Evolutionary conservation across 371 early-diverging fungal species (phyloP).

Genomic region (Lichtheimia hyalospora): DNA sequence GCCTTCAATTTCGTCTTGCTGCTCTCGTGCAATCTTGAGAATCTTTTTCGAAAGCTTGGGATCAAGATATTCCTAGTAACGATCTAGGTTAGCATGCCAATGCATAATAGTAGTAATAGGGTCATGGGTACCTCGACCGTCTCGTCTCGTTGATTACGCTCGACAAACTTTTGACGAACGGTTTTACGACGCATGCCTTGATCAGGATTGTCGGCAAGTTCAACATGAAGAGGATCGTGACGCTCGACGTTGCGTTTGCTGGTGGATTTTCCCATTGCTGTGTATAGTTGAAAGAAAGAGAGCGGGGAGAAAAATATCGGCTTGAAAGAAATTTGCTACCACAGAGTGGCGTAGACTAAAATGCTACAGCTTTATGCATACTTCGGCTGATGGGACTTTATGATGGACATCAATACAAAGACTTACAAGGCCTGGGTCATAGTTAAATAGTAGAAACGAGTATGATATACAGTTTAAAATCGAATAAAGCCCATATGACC

Average conservation of each 20-base stretch:
- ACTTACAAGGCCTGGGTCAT: too few relatives aligned
- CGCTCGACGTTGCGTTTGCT: slow-evolving; percentile 28
- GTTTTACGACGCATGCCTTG: slow-evolving; percentile 37
- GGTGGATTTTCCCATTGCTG: neutral
- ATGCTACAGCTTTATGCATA: too few relatives aligned
- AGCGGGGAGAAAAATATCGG: neutral
- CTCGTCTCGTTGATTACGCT: slow-evolving; percentile 58
- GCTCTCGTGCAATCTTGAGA: slow-evolving; percentile 83
- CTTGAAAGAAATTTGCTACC: too few relatives aligned
- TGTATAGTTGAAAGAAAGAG: neutral
- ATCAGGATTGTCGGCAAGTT: slow-evolving; percentile 64
- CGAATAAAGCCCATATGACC: too few relatives aligned
- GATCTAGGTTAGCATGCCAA: slow-evolving; percentile 1
- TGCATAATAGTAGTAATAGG: neutral
- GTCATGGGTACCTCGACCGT: slow-evolving; percentile 29
- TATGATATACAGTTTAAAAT: too few relatives aligned
- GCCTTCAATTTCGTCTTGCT: slow-evolving; percentile 86
- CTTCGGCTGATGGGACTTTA: too few relatives aligned
- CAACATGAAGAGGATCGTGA: slow-evolving; percentile 80
- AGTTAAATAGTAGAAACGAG: too few relatives aligned
- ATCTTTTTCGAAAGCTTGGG: slow-evolving; percentile 89
- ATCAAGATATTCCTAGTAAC: slow-evolving; percentile 73
- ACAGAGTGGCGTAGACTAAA: too few relatives aligned
- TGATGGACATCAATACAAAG: too few relatives aligned
- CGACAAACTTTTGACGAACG: slow-evolving; percentile 64